Conservation (phyloP, 768 basidiomycete genomes). For the Tulasnella sp. region DNA sequence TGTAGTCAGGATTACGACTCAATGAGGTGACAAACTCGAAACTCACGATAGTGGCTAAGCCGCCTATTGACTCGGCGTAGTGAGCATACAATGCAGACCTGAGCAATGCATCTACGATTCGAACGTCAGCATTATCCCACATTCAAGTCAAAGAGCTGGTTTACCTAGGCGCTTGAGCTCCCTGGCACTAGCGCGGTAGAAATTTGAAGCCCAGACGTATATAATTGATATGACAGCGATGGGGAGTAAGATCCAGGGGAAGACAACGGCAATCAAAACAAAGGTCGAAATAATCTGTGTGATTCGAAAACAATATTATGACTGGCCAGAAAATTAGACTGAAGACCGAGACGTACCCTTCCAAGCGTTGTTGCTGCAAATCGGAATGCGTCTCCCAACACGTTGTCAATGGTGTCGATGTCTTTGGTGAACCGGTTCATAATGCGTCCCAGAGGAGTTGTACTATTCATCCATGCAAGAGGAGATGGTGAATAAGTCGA, state of each 20-base stretch:
- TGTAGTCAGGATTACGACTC: no score
- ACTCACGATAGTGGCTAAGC: no score
- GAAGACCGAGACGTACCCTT: not conserved
- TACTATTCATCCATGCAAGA: not conserved
- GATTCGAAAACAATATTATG: not conserved
- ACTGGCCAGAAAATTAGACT: not conserved
- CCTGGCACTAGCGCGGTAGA: constrained; percentile 13
- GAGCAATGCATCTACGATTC: no score
- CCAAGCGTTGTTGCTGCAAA: not conserved
- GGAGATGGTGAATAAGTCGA: no score
- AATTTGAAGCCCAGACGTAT: constrained; percentile 21
- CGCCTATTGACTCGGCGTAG: no score
- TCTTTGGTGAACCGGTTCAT: constrained; percentile 26
- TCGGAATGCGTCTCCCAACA: constrained; percentile 15
- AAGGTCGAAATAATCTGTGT: not conserved
- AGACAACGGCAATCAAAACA: constrained; percentile 7
- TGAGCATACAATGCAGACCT: no score
- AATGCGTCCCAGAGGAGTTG: constrained; percentile 22
- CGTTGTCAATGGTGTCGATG: constrained; percentile 26
- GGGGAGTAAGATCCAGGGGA: constrained; percentile 20
- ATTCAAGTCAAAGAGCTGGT: no score
- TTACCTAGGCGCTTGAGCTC: constrained; percentile 9
- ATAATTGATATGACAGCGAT: constrained; percentile 9
- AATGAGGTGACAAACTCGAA: no score
- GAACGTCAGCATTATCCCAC: no score